phyloP scores from a whole-genome alignment of 1,139 yeast genomes.

The Yamadazyma atmosphaerica region DNA sequence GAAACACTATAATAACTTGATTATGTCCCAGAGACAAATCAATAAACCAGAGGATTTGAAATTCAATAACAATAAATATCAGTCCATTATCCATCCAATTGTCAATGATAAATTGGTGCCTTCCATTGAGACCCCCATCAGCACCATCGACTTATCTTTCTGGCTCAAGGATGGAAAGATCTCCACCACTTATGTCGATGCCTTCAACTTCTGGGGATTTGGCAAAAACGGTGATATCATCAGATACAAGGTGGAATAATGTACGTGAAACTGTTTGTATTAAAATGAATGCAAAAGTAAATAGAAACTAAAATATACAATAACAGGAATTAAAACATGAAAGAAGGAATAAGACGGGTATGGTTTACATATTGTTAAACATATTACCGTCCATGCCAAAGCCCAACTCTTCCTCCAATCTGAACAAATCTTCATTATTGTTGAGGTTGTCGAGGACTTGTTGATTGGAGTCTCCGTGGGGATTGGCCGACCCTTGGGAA shows the following conservation, averaged over 20 bases:
- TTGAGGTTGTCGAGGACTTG: slow-evolving; percentile 6
- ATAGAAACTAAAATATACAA: not conserved
- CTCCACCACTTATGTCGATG: slow-evolving; percentile 42
- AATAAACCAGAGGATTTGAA: slow-evolving; percentile 10
- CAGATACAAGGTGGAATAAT: slow-evolving; percentile 23
- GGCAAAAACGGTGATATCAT: slow-evolving; percentile 55
- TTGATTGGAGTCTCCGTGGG: too few species aligned
- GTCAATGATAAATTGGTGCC: slow-evolving; percentile 42
- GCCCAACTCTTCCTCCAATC: slow-evolving; percentile 48
- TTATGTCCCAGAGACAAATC: slow-evolving; percentile 9
- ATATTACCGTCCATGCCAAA: slow-evolving; percentile 47
- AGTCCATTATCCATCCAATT: slow-evolving; percentile 38
- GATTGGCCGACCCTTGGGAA: too few species aligned
- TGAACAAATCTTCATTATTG: slow-evolving; percentile 30
- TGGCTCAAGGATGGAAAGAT: slow-evolving; percentile 44
- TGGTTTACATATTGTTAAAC: slow-evolving; percentile 15
- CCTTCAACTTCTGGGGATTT: slow-evolving; percentile 49
- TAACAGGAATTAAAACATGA: slow-evolving; percentile 1
- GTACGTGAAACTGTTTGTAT: not conserved
- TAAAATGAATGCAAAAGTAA: slow-evolving; percentile 1
- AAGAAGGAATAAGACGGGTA: too few species aligned
- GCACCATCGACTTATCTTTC: slow-evolving; percentile 33
- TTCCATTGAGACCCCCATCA: slow-evolving; percentile 39
- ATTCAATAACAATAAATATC: slow-evolving; percentile 14
- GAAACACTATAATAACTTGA: slow-evolving; percentile 23